A percentile compares a stretch with the other conserved stretches of the same genome.
Evolutionary conservation across 1,284 basidiomycete species (phyloP).

Genomic region (Heimioporus retisporus): DNA sequence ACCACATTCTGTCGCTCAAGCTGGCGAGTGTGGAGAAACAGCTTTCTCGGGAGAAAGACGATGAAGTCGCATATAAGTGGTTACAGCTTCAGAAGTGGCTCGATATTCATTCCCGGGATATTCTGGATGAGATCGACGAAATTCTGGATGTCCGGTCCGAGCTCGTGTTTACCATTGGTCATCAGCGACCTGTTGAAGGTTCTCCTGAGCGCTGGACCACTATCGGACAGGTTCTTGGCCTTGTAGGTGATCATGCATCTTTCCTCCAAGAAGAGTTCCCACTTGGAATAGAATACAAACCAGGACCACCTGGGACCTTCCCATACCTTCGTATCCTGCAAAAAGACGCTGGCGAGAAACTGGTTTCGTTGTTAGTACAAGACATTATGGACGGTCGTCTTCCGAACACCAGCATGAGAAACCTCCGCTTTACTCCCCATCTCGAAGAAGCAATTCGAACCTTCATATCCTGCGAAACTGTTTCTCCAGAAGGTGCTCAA

Average conservation of each 20-base stretch:
- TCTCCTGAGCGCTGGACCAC: no score
- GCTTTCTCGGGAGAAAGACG: background rate
- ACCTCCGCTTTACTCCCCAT: constrained; percentile 14
- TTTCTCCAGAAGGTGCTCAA: constrained; percentile 27
- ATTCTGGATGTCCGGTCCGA: no score
- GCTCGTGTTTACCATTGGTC: no score
- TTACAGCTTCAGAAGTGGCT: constrained; percentile 1
- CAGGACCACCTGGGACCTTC: constrained; percentile 29
- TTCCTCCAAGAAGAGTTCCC: no score
- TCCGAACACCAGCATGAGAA: constrained; percentile 24
- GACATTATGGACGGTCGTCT: constrained; percentile 37
- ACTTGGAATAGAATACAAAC: background rate
- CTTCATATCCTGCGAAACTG: constrained; percentile 29
- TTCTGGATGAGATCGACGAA: no score
- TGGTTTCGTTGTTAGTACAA: constrained; percentile 32
- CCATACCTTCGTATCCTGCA: constrained; percentile 45
- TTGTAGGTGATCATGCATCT: no score
- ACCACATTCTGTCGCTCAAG: constrained; percentile 1
- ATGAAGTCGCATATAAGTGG: background rate
- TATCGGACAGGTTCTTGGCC: no score
- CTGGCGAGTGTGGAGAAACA: constrained; percentile 4
- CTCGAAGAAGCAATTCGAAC: constrained; percentile 25
- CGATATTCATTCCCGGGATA: constrained; percentile 22
- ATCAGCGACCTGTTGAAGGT: no score
- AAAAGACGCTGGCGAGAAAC: constrained; percentile 23